A percentile compares a stretch with the other conserved stretches of the same genome.
Evolutionary conservation across 2,329 filamentous ascomycete species (phyloP).

Genomic region (Esteya vermicola): DNA sequence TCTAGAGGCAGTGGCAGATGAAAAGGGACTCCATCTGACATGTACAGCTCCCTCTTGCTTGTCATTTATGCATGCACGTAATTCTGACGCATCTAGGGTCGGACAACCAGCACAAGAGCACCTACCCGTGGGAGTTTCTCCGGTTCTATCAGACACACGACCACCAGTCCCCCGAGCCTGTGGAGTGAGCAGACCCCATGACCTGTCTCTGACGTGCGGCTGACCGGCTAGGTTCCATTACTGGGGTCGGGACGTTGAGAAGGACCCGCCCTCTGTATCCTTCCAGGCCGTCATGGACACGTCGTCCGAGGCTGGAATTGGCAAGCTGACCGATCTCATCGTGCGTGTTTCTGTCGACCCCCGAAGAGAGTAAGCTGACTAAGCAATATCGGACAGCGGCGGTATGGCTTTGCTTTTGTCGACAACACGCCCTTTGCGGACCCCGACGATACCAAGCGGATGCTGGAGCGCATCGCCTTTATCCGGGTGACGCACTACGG

Average conservation of each 20-base stretch:
- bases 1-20: conserved; percentile 16
- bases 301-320: conserved; percentile 36
- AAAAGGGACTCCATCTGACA: conserved; percentile 27
- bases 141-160: conserved; percentile 25
- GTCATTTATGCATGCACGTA: too few relatives aligned
- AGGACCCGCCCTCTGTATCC: conserved; percentile 40
- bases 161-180: conserved; percentile 18
- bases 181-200: conserved; percentile 14
- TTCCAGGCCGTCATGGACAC: conserved; percentile 46
- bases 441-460: conserved; percentile 56
- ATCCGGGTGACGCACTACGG: conserved; percentile 89
- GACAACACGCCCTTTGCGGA: conserved; percentile 48
- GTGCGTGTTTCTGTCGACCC: conserved; percentile 4
- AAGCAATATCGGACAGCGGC: conserved; percentile 31
- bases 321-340: conserved; percentile 49
- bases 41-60: conserved; percentile 25
- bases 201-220: background rate
- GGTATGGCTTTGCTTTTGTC: conserved; percentile 66
- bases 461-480: conserved; percentile 71
- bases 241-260: conserved; percentile 21
- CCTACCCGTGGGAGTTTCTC: conserved; percentile 52
- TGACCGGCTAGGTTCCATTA: conserved; percentile 9
- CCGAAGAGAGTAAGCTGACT: too few relatives aligned
- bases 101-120: conserved; percentile 51
- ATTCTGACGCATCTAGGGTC: conserved; percentile 42